phyloP scores from a whole-genome alignment of 441 rosid species.

The Mallotus repandus region DNA sequence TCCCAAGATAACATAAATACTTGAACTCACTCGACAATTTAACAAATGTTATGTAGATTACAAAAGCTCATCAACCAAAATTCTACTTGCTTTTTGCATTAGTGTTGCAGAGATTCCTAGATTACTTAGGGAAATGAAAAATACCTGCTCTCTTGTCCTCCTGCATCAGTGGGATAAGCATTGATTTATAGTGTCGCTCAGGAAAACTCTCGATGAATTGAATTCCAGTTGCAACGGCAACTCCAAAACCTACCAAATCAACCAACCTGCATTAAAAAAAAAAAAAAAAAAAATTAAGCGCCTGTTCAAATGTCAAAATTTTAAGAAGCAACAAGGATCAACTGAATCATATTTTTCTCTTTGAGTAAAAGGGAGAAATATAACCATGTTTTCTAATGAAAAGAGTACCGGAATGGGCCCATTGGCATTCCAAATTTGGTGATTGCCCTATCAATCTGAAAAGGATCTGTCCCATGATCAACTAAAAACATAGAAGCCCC shows the following conservation, averaged over 20 bases:
- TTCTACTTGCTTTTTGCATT: constrained; percentile 30
- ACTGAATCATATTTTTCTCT: neutral
- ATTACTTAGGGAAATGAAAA: neutral
- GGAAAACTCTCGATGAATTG: constrained; percentile 83
- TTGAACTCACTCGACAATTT: neutral
- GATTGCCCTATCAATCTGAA: constrained; percentile 69
- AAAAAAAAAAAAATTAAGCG: constrained; percentile 10
- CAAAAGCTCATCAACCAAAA: neutral
- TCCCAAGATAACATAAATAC: constrained; percentile 15
- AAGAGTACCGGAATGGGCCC: constrained; percentile 86
- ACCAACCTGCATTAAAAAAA: constrained; percentile 56
- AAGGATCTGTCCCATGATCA: constrained; percentile 78
- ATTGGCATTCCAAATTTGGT: constrained; percentile 99
- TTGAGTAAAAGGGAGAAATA: neutral
- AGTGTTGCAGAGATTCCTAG: neutral
- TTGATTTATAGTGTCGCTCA: constrained; percentile 79
- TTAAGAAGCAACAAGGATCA: constrained; percentile 10
- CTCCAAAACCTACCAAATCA: constrained; percentile 95
- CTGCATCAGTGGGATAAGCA: constrained; percentile 83
- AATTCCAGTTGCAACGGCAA: constrained; percentile 72
- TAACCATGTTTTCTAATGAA: neutral
- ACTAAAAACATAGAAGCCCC: constrained; percentile 75
- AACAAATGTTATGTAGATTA: too few relatives aligned
- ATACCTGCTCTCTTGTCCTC: constrained; percentile 82
- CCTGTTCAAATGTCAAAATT: constrained; percentile 6